Percentiles rank a stretch among this genome's conserved stretches.
These are phyloP conservation scores for Aspergillus bombycis DNA, from an alignment of 2,329 filamentous ascomycete species.

Conservation along the genomic window DNA sequence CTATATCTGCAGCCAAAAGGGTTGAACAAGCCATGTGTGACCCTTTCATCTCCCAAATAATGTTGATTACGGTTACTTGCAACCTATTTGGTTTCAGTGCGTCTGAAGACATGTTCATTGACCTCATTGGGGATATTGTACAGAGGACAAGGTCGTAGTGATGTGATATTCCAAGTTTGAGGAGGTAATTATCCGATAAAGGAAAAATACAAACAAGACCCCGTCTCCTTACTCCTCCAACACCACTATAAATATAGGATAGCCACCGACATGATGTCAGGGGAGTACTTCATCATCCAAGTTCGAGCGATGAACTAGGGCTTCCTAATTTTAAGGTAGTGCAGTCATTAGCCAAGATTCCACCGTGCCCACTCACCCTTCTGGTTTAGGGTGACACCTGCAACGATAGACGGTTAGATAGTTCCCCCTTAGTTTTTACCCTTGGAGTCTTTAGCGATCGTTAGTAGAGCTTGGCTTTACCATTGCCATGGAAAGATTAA, in stretches of 20 bases:
- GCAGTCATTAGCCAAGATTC: neutral
- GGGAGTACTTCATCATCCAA: neutral
- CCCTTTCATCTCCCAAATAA: neutral
- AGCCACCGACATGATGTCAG: neutral
- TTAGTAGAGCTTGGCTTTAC: constrained; percentile 1
- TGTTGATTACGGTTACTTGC: neutral
- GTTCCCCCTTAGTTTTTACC: neutral
- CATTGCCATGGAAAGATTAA: neutral
- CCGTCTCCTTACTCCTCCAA: neutral
- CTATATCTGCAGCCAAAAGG: neutral
- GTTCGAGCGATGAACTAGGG: neutral
- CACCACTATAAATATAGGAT: neutral
- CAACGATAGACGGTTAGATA: no score
- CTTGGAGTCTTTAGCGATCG: neutral
- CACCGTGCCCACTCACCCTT: neutral
- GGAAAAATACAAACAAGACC: neutral
- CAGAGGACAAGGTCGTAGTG: neutral
- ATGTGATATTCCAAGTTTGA: neutral
- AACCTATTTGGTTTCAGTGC: neutral
- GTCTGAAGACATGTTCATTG: no score
- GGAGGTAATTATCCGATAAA: neutral
- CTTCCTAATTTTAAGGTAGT: neutral
- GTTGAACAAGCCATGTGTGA: neutral
- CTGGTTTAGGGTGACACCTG: no score
- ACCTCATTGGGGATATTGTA: no score